phyloP scores from a whole-genome alignment of 352 stramenopile species.

The Pythium brassicae region DNA sequence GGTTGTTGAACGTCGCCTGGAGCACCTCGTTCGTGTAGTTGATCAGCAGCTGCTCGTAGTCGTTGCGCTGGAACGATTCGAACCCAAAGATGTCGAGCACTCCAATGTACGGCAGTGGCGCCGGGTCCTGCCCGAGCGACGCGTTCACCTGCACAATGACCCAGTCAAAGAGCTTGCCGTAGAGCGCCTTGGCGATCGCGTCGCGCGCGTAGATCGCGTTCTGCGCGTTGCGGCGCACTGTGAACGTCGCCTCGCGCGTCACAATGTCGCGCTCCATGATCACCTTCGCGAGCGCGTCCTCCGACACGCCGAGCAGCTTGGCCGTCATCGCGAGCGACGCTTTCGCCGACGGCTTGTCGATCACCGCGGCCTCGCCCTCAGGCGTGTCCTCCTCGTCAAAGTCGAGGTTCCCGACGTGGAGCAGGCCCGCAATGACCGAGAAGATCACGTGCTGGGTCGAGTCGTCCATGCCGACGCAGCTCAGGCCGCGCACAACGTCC shows the following conservation, averaged over 20 bases:
- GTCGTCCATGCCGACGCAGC: slow-evolving; percentile 74
- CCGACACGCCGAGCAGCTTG: slow-evolving; percentile 64
- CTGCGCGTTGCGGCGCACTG: slow-evolving; percentile 73
- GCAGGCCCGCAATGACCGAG: slow-evolving; percentile 88
- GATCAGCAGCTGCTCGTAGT: slow-evolving; percentile 89
- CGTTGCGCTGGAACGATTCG: slow-evolving; percentile 88
- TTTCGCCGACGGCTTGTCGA: slow-evolving; percentile 67
- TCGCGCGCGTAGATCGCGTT: slow-evolving; percentile 87
- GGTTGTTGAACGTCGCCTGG: slow-evolving; percentile 87
- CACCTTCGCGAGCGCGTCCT: slow-evolving; percentile 62
- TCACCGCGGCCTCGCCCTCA: slow-evolving; percentile 71
- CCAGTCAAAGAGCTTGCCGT: slow-evolving; percentile 91
- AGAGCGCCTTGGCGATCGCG: slow-evolving; percentile 92
- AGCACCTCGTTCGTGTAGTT: slow-evolving; percentile 90
- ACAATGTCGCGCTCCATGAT: slow-evolving; percentile 86
- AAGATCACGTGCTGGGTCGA: slow-evolving; percentile 84
- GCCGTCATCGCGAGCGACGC: slow-evolving; percentile 45
- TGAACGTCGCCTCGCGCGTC: slow-evolving; percentile 81
- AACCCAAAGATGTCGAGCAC: slow-evolving; percentile 92
- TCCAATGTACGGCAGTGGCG: slow-evolving; percentile 83
- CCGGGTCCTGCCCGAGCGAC: slow-evolving; percentile 76
- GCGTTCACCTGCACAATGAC: slow-evolving; percentile 91
- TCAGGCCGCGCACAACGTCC: slow-evolving; percentile 63
- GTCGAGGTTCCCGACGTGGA: slow-evolving; percentile 96
- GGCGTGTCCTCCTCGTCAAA: slow-evolving; percentile 90